Base-by-base conservation (phyloP, 2,329 filamentous ascomycete genomes). In the Colletotrichum spinosum region DNA sequence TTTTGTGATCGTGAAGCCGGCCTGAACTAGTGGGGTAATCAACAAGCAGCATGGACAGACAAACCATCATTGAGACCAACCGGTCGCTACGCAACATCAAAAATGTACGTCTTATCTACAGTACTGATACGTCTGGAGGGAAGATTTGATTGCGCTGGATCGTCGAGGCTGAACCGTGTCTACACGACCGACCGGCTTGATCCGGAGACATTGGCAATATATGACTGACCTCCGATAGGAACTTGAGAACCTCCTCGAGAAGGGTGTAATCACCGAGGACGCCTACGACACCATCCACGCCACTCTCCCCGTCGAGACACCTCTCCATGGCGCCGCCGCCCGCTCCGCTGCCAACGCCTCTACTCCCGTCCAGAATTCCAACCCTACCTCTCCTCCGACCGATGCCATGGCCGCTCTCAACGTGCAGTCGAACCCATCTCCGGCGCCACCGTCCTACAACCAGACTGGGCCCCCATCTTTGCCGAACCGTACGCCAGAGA, bases 21-120 rank as follows among this genome's bases (percentile, higher is more conserved):
- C 13, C 44, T 49, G 38, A 39, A 45, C 41, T 13, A 15, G 62
- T 55, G 51, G 57, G 39, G 45, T 48, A 51, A 15, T 33, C 33
- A 51, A n/a, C 57, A 53, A 38, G 34, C 53, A 64, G 17, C 72
- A 77, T 69, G 64, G 84, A 87, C 71, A 86, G 86, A 70, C 86
- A 88, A 73, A 82, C 81, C 69, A 85, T 87, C 74, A 88, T 88
- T 69, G 86, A 88, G 86, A 88, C 90, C 80, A 96, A 95, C 83
- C 88, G 93, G 81, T 94, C 93, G 75, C 88, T 97, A 75, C 90
- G 93, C 70, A 91, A 88, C 73, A 94, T 97, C 82, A 94, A 93
- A 82, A 93, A 91, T 75, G 93, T 94, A 83, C 72, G 88, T 76
- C 55, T 49, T 61, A 65, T 25, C 38, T 13, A 34, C 33, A 17